phyloP scores from a whole-genome alignment of 1,284 basidiomycete genomes.

The Amylostereum areolatum region DNA sequence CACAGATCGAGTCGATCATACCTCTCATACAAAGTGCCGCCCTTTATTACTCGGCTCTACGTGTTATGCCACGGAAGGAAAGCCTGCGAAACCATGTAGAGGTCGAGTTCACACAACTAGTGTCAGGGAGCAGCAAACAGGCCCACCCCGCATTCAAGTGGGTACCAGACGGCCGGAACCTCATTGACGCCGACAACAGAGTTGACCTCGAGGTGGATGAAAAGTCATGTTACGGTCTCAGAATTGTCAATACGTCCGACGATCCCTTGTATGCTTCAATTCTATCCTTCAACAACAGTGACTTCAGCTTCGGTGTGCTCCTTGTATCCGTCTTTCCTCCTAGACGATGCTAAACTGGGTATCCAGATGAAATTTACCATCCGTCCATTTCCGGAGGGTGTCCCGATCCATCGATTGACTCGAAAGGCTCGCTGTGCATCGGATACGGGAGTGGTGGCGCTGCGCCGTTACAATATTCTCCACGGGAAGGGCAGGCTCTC shows the following conservation, averaged over 20 bases:
- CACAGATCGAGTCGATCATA: not conserved
- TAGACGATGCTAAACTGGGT: not conserved
- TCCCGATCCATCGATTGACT: not conserved
- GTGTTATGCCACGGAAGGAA: not conserved
- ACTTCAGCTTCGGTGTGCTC: not conserved
- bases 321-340: not conserved
- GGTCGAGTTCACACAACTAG: not conserved
- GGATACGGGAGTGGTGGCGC: not conserved
- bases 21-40: not conserved
- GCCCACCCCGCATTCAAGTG: not conserved
- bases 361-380: not conserved
- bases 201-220: not conserved
- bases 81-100: not conserved
- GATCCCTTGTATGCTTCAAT: not conserved
- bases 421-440: not conserved
- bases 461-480: not conserved
- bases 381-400: not conserved
- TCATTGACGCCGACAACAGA: not conserved
- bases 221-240: not conserved
- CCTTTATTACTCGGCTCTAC: conserved; percentile 3
- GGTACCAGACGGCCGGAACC: not conserved
- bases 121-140: not conserved
- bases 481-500: not conserved
- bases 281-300: not conserved
- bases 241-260: not conserved